Base-by-base conservation (phyloP, 2,329 filamentous ascomycete genomes). In the Botrytis squamosa region DNA sequence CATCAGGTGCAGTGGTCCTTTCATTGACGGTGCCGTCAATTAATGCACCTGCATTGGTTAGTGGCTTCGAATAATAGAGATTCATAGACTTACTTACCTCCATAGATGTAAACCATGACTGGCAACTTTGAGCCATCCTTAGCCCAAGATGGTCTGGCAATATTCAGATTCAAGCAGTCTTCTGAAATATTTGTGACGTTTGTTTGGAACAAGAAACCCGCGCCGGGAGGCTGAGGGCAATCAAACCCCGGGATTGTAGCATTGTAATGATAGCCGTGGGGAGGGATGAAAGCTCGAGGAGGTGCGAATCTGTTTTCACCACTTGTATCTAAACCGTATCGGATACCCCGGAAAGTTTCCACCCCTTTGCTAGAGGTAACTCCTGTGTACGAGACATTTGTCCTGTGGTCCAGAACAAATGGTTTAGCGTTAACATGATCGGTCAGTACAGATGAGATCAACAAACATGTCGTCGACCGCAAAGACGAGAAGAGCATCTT, bases 51-150 rank as follows among this genome's bases (percentile, higher is more conserved):
- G 42, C 8, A 25, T 8, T 10, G 12, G 49, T 36, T 38, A 69
- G 29, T 44, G 36, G 36, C n/a, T 46, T 49, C 18, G 20, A 49
- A 25, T 2, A 14, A 72, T 18, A 12, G 70, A 63, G 83, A 64
- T 73, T 64, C 22, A 71, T n/a, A 33, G 40, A 16, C 40, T 42
- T n/a, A 60, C 91, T 83, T 82, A 62, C 91, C 90, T 0, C 90
- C 90, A 77, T 86, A 92, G 69, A 92, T 92, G 88, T 89, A 92
- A 76, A 90, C 89, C 29, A 92, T 81, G 1, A 92, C 90, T 0
- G 90, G 90, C 2, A 92, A 82, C 72, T 89, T 89, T 49, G 85
- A 85, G 2, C 83, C 83, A 0, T 86, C 79, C 36, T 83, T 84
- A 3, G 85, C 88, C 14, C 87, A 88, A 0, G 83, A 81, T 0